phyloP scores from a whole-genome alignment of 1,139 yeast genomes.

The Martiniozyma asiatica region DNA sequence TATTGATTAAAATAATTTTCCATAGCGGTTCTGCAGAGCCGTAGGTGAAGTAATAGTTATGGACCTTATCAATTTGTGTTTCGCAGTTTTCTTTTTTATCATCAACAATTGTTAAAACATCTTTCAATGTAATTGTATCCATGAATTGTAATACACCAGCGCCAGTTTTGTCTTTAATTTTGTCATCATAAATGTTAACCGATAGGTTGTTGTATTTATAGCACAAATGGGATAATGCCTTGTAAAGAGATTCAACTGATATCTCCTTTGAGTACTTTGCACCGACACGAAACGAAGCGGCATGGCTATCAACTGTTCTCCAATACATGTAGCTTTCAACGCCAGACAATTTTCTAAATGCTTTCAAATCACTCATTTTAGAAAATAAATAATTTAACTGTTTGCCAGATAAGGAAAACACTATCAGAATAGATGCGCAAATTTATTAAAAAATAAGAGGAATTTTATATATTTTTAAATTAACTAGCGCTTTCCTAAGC shows the following conservation, averaged over 20 bases:
- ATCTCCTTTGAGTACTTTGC: slow-evolving; percentile 4
- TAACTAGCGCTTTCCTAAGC: no score
- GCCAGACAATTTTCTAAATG: no score
- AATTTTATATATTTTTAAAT: no score
- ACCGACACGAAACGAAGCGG: slow-evolving; percentile 5
- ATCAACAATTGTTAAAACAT: slow-evolving; percentile 6
- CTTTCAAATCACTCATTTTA: no score
- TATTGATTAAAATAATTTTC: slow-evolving; percentile 9
- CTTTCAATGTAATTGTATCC: slow-evolving; percentile 3
- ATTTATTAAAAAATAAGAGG: no score
- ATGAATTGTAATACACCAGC: neutral
- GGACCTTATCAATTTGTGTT: slow-evolving; percentile 1
- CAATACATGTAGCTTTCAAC: no score
- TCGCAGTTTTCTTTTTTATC: slow-evolving; percentile 2
- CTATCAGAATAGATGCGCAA: no score
- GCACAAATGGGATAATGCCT: slow-evolving; percentile 6
- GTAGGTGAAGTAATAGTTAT: slow-evolving; percentile 3
- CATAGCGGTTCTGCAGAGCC: slow-evolving; percentile 7
- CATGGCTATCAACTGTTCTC: slow-evolving; percentile 1
- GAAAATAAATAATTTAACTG: no score
- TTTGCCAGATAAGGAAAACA: no score
- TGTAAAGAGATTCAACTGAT: slow-evolving; percentile 2
- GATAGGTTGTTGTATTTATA: slow-evolving; percentile 5
- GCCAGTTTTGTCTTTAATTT: neutral
- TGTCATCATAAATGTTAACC: neutral